Percentiles rank a stretch among this genome's conserved stretches.
phyloP scores from a whole-genome alignment of 2,329 filamentous ascomycete species.

The Stromatinia cepivora region DNA sequence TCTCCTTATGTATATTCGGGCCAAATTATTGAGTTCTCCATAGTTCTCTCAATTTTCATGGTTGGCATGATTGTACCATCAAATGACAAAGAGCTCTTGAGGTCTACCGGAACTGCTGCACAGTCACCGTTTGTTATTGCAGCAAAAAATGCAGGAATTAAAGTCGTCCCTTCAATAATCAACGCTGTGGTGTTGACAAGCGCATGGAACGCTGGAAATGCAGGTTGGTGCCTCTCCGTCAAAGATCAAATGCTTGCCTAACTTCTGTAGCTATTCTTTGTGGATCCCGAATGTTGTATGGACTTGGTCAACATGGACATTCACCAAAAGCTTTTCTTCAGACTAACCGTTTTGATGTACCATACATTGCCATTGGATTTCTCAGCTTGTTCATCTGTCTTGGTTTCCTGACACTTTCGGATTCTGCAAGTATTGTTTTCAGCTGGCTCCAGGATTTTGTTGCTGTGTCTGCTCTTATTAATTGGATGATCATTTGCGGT shows the following conservation, averaged over 20 bases:
- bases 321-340: slow-evolving; percentile 53
- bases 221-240: slow-evolving; percentile 36
- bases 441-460: slow-evolving; percentile 65
- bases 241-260: neutral
- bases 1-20: fast-evolving
- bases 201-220: slow-evolving; percentile 69
- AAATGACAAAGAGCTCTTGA: slow-evolving; percentile 51
- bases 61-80: slow-evolving; percentile 58
- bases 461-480: slow-evolving; percentile 61
- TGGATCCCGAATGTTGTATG: slow-evolving; percentile 60
- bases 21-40: neutral
- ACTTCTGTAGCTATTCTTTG: slow-evolving; percentile 51
- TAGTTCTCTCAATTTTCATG: slow-evolving; percentile 47
- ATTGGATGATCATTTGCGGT: slow-evolving; percentile 59
- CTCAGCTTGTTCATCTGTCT: slow-evolving; percentile 60
- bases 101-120: slow-evolving; percentile 49
- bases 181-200: slow-evolving; percentile 76
- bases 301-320: slow-evolving; percentile 55
- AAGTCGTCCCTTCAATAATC: slow-evolving; percentile 67
- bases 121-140: slow-evolving; percentile 70
- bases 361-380: slow-evolving; percentile 58
- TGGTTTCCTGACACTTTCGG: slow-evolving; percentile 65
- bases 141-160: slow-evolving; percentile 65
- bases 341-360: slow-evolving; percentile 56
- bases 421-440: slow-evolving; percentile 60